Conservation (phyloP, 2,329 filamentous ascomycete species). For the Fusarium beomiforme region DNA sequence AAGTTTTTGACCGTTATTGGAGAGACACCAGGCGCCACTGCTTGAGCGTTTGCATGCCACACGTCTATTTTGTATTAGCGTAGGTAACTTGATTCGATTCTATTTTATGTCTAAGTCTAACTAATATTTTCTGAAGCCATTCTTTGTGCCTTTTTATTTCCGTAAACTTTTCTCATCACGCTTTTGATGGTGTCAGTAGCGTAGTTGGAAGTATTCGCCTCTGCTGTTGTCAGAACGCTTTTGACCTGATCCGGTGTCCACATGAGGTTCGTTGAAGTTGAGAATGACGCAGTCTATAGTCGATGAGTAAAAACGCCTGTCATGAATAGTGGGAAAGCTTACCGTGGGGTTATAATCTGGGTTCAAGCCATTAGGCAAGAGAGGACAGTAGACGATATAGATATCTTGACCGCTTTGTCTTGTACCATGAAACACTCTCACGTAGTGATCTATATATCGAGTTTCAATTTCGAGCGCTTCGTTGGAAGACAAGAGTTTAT, state of each 20-base stretch:
- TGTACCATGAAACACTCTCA: conserved; percentile 22
- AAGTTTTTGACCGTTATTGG: conserved; percentile 8
- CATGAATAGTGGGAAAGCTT: background rate
- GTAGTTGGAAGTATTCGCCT: conserved; percentile 24
- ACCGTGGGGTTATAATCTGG: conserved; percentile 28
- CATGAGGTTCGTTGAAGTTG: conserved; percentile 38
- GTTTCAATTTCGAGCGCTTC: background rate
- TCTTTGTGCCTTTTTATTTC: conserved; percentile 6
- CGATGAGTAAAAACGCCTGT: fast-evolving
- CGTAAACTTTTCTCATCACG: conserved; percentile 23
- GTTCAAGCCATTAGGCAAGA: conserved; percentile 21
- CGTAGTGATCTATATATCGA: conserved; percentile 8
- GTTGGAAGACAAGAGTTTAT: fast-evolving
- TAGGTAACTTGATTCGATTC: too few relatives aligned
- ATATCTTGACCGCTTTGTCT: conserved; percentile 7
- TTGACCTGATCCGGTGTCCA: conserved; percentile 36
- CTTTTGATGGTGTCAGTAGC: conserved; percentile 22
- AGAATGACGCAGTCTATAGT: conserved; percentile 21
- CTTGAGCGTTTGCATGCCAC: too few relatives aligned
- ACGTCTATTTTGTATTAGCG: too few relatives aligned
- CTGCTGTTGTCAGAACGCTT: background rate
- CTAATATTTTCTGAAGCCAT: fast-evolving
- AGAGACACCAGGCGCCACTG: background rate
- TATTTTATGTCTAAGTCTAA: too few relatives aligned
- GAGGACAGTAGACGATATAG: conserved; percentile 34